phyloP scores from a whole-genome alignment of 2,329 filamentous ascomycete genomes.

The Pseudocercospora vitis region DNA sequence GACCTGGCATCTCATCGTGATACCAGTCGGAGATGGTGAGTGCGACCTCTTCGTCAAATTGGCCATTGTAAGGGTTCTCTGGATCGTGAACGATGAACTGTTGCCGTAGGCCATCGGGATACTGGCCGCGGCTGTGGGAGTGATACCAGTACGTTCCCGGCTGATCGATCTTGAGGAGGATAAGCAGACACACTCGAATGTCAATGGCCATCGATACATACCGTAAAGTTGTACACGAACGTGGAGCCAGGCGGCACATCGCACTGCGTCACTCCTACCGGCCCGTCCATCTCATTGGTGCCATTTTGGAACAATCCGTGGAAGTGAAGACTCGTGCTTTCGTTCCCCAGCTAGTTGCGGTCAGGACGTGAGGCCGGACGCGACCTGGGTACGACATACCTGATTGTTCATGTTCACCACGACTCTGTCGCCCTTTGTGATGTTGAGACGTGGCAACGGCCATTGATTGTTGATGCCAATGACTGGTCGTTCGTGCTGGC shows the following conservation, averaged over 20 bases:
- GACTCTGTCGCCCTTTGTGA: constrained; percentile 71
- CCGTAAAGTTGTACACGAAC: constrained; percentile 68
- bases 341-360: constrained; percentile 60
- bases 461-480: constrained; percentile 73
- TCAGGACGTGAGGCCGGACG: too few relatives aligned
- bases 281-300: constrained; percentile 72
- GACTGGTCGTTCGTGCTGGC: constrained; percentile 49
- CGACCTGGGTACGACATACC: too few relatives aligned
- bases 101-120: constrained; percentile 67
- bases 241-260: constrained; percentile 62
- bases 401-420: constrained; percentile 69
- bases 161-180: constrained; percentile 42
- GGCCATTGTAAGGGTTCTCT: constrained; percentile 52
- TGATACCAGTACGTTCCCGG: constrained; percentile 65
- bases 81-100: constrained; percentile 66
- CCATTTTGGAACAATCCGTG: constrained; percentile 78
- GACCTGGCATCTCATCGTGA: constrained; percentile 56
- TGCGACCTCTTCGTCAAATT: constrained; percentile 61
- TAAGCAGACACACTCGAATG: too few relatives aligned
- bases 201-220: constrained; percentile 37
- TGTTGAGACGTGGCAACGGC: constrained; percentile 70
- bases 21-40: constrained; percentile 74
- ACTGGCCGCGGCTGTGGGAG: constrained; percentile 63
- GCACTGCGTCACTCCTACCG: constrained; percentile 66
- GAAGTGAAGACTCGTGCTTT: constrained; percentile 69